A percentile compares a stretch with the other conserved stretches of the same genome.
Evolutionary conservation across 2,329 filamentous ascomycete species (phyloP).

Genomic region (Fusarium sp.): DNA sequence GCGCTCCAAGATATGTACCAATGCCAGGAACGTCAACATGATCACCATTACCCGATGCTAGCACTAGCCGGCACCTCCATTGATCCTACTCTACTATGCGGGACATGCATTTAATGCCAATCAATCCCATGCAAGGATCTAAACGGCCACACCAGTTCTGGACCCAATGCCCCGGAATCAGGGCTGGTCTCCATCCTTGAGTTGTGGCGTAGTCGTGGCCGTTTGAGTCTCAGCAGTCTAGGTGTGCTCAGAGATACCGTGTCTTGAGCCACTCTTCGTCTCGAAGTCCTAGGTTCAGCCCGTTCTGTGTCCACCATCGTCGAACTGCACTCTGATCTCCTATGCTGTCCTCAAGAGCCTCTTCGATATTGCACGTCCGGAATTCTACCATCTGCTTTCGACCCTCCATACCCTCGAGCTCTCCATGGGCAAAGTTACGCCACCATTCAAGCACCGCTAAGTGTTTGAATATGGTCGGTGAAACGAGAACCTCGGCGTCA

Average conservation of each 20-base stretch:
- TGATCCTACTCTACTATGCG: slow-evolving; percentile 20
- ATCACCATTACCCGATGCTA: slow-evolving; percentile 29
- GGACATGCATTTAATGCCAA: slow-evolving; percentile 4
- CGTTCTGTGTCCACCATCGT: slow-evolving; percentile 88
- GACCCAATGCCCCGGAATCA: slow-evolving; percentile 10
- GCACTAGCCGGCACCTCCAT: slow-evolving; percentile 4
- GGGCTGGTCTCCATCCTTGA: slow-evolving; percentile 8
- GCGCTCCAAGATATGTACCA: slow-evolving; percentile 25
- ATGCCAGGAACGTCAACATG: slow-evolving; percentile 25
- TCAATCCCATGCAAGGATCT: background rate
- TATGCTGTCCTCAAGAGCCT: slow-evolving; percentile 89
- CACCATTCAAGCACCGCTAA: slow-evolving; percentile 92
- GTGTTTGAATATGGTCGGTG: slow-evolving; percentile 87
- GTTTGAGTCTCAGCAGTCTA: background rate
- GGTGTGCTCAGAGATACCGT: slow-evolving; percentile 66
- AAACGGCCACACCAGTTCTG: slow-evolving; percentile 5
- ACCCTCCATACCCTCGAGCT: slow-evolving; percentile 63
- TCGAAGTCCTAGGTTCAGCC: slow-evolving; percentile 80
- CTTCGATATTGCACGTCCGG: slow-evolving; percentile 94
- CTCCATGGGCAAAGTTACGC: slow-evolving; percentile 72
- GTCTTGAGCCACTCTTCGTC: slow-evolving; percentile 92
- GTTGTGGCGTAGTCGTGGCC: background rate
- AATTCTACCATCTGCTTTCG: slow-evolving; percentile 81
- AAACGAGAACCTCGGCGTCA: slow-evolving; percentile 84
- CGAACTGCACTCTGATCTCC: slow-evolving; percentile 77